Base-by-base conservation (phyloP, 2,329 filamentous ascomycete genomes). In the Beauveria varroae region DNA sequence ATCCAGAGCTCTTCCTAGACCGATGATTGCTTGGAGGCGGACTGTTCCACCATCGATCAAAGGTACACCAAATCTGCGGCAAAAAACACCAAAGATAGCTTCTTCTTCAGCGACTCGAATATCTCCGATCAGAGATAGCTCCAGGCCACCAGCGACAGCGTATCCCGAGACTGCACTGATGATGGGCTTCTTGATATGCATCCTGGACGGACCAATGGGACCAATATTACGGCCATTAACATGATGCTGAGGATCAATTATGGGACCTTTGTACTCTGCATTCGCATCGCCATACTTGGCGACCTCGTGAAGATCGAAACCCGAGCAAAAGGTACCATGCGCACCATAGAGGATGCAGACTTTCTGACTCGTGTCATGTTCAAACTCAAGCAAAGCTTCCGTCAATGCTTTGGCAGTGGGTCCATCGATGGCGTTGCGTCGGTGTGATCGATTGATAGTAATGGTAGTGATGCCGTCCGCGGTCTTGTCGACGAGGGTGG, bases 71-170 rank as follows among this genome's bases (percentile, higher is more conserved):
- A 65, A 81, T 3, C 80, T 74, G 2, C 82, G 73, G 67, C 79
- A 83, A 65, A 83, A 85, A 3, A 85, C 76, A 1, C 81, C 81
- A 57, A 84, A 81, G 0, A 81, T 67, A 4, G 79, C 78, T 54
- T 80, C 77, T 59, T 81, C 78, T 62, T 84, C 81, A 0, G 75
- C 79, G 1, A 85, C 73, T 0, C 81, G 76, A 54, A 84, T 72
- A 64, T 85, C 82, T 0, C 73, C 81, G 1, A 84, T 66, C 0
- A 85, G 73, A 54, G 75, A 77, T 10, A 84, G 70, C 66, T 84
- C 81, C 1, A 84, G 72, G 4, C 68, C 79, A 1, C 81, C 80
- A 0, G 81, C 81, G 1, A 84, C 81, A 1, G 81, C 81, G 62
- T 81, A 75, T 1, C 80, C 81, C 0, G 80, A 71, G 0, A 84